Evolutionary conservation across 371 early-diverging fungal species (phyloP), one percentile per base, ranked within the genome.

Genomic region (Parasitella parasitica): DNA sequence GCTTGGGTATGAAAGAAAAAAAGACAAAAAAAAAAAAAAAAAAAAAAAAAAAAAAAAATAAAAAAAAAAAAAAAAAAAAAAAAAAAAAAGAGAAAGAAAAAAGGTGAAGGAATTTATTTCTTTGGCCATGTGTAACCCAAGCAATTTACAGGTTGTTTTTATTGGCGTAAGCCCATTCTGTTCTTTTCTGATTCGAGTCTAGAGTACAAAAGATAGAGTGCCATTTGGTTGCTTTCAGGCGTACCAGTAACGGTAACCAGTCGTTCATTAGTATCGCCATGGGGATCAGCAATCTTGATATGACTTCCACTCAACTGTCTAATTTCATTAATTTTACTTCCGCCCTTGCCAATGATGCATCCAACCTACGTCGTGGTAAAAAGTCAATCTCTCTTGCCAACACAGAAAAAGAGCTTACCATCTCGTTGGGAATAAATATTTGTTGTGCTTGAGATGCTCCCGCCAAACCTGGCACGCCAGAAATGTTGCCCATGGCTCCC

Each of bases 271-370:
- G 76, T 69, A 49, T 82, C 80, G 54, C 75, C 79, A 38, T 75
- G 76, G 18, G 84, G 81, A 60, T 90, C 90, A 9, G 85, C 87
- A 63, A 91, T 88, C 67, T 88, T 88, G 75, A 94, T 89, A 63
- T 89, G 87, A 54, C 90, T 88, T 22, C 94, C 92, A 51, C 89
- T 87, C 51, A 83, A 61, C 36, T 86, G 83, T 54, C 94, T 84
- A 38, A 95, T 89, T 62, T 92, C 92, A 66, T 91, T 93, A 69
- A 94, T 94, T 72, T 89, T 89, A 32, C 78, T 79, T n/a, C 95
- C 95, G 2, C 88, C 88, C 69, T 91, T 92, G 64, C 95, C 95
- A 73, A 94, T 94, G 51, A 94, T 87, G 54, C 89, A 87, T 8
- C 95, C 94, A 24, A 93, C 80, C 80, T 80, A 64, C 16, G 13